Conservation (phyloP, 768 basidiomycete species). For the Amanita fuliginea region DNA sequence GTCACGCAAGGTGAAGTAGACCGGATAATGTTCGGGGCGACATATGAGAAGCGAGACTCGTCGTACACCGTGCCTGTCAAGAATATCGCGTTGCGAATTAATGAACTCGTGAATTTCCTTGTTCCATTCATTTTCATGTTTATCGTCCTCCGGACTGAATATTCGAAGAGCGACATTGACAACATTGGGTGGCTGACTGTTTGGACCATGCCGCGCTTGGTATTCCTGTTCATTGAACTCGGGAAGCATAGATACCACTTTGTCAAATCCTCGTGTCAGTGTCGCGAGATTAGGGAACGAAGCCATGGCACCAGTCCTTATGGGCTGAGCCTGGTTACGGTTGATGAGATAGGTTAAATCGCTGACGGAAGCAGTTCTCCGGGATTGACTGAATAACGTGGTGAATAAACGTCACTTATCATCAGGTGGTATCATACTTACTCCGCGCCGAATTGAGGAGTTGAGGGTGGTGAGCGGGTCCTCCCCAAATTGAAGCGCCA, state of each 20-base stretch:
- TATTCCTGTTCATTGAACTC: conserved; percentile 63
- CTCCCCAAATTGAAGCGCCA: conserved; percentile 96
- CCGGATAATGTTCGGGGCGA: conserved; percentile 83
- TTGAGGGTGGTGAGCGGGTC: conserved; percentile 77
- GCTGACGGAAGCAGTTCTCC: conserved; percentile 86
- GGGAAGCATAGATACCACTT: conserved; percentile 65
- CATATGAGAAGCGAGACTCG: conserved; percentile 90
- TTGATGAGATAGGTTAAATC: conserved; percentile 91
- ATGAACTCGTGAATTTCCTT: conserved; percentile 59
- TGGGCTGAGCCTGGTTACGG: conserved; percentile 77
- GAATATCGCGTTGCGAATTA: conserved; percentile 51
- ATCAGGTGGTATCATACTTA: conserved; percentile 11
- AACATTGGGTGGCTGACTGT: conserved; percentile 79
- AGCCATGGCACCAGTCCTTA: conserved; percentile 84
- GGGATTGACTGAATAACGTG: conserved; percentile 36
- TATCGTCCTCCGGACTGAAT: conserved; percentile 71
- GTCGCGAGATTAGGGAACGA: conserved; percentile 73
- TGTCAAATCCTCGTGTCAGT: conserved; percentile 63
- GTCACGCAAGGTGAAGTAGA: conserved; percentile 87
- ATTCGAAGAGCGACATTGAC: conserved; percentile 89
- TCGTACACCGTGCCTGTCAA: conserved; percentile 73
- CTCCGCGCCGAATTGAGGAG: conserved; percentile 53
- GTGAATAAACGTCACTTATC: conserved; percentile 5
- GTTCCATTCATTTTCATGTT: conserved; percentile 68
- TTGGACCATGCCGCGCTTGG: conserved; percentile 61